Evolutionary conservation across 768 basidiomycete genomes (phyloP).

Genomic region (Mycena filopes): DNA sequence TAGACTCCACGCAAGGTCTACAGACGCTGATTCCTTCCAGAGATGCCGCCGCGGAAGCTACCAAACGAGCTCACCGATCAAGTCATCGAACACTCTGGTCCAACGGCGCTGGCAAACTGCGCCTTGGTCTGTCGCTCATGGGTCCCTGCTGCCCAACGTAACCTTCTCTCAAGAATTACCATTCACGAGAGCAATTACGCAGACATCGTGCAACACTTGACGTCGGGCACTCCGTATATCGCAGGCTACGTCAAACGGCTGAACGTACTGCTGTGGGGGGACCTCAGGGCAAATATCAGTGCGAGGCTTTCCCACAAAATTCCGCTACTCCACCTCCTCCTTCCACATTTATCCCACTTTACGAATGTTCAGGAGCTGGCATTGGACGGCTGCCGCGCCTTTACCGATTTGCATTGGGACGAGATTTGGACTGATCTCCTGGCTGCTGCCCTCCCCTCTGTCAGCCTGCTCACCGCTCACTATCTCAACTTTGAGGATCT

Average conservation of each 20-base stretch:
- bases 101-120: slow-evolving; percentile 18
- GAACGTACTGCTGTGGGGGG: slow-evolving; percentile 19
- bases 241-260: slow-evolving; percentile 21
- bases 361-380: slow-evolving; percentile 21
- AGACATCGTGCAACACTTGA: slow-evolving; percentile 16
- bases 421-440: slow-evolving; percentile 26
- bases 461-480: slow-evolving; percentile 12
- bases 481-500: slow-evolving; percentile 23
- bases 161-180: slow-evolving; percentile 20
- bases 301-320: not conserved
- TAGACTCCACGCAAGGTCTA: too few species aligned
- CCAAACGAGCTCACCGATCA: slow-evolving; percentile 26
- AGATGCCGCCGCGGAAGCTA: slow-evolving; percentile 13
- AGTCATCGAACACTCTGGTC: slow-evolving; percentile 19
- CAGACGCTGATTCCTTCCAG: not conserved
- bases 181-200: slow-evolving; percentile 22
- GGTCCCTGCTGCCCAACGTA: slow-evolving; percentile 18
- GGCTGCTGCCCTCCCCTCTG: slow-evolving; percentile 15
- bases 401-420: slow-evolving; percentile 19
- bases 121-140: slow-evolving; percentile 29
- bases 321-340: slow-evolving; percentile 24
- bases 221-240: slow-evolving; percentile 10
- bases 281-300: slow-evolving; percentile 13
- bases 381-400: slow-evolving; percentile 27
- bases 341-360: slow-evolving; percentile 29